Evolutionary conservation across 257 asterid species (phyloP).

Genomic region (Solanum piurae): DNA sequence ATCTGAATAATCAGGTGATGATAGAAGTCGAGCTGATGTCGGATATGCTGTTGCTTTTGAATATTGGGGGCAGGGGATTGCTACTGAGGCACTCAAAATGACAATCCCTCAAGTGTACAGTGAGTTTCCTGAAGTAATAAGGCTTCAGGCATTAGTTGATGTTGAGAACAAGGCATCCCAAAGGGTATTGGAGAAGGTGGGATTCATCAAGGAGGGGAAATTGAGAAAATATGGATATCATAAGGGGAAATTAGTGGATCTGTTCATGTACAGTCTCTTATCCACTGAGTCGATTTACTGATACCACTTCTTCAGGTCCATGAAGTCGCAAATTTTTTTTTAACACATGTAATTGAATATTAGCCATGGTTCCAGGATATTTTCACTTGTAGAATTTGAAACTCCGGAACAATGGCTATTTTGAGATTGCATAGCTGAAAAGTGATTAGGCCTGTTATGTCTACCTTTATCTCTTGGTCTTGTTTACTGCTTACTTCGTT

Average conservation of each 20-base stretch:
- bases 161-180: slow-evolving; percentile 37
- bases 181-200: slow-evolving; percentile 34
- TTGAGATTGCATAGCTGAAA: neutral
- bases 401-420: neutral
- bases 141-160: slow-evolving; percentile 27
- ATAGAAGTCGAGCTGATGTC: slow-evolving; percentile 25
- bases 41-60: slow-evolving; percentile 30
- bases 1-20: neutral
- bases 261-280: slow-evolving; percentile 30
- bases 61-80: slow-evolving; percentile 39
- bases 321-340: neutral
- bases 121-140: slow-evolving; percentile 19
- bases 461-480: neutral
- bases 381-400: neutral
- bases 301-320: neutral
- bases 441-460: neutral
- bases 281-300: slow-evolving; percentile 1
- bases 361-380: neutral
- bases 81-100: slow-evolving; percentile 26
- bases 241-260: slow-evolving; percentile 30
- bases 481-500: too few species aligned
- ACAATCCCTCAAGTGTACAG: slow-evolving; percentile 18
- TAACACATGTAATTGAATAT: neutral
- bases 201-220: slow-evolving; percentile 31
- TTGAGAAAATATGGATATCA: slow-evolving; percentile 28